A percentile compares a stretch with the other conserved stretches of the same genome.
These are phyloP conservation scores for Stemphylium lycopersici DNA, from an alignment of 2,329 filamentous ascomycete species.

Conservation along the genomic window DNA sequence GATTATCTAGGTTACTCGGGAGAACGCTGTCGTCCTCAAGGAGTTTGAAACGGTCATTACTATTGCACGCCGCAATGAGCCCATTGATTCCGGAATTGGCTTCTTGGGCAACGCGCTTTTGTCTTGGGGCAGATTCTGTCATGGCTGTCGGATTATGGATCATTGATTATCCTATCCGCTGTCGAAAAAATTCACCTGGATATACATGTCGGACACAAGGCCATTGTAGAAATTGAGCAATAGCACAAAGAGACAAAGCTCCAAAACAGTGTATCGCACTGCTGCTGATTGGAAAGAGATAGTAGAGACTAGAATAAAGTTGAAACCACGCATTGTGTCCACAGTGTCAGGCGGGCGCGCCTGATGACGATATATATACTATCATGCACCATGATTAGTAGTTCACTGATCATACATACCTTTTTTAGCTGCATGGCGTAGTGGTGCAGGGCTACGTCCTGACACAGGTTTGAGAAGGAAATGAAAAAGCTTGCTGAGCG, in stretches of 20 bases:
- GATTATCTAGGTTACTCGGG: slow-evolving; percentile 32
- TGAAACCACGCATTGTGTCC: slow-evolving; percentile 4
- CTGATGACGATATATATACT: no score
- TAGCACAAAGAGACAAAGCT: slow-evolving; percentile 21
- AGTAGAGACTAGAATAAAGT: slow-evolving; percentile 13
- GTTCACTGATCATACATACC: no score
- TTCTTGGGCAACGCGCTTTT: slow-evolving; percentile 6
- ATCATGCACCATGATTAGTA: no score
- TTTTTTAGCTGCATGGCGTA: no score
- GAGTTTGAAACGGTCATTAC: slow-evolving; percentile 39
- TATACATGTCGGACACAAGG: slow-evolving; percentile 9
- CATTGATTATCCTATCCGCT: neutral
- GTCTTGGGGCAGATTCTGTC: slow-evolving; percentile 7
- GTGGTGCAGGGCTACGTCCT: no score
- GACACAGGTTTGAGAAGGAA: neutral
- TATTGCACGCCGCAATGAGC: slow-evolving; percentile 33
- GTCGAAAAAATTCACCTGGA: neutral
- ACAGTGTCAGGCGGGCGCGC: no score
- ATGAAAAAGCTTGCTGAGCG: neutral
- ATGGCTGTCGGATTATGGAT: slow-evolving; percentile 2
- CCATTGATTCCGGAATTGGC: slow-evolving; percentile 16
- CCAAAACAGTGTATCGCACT: slow-evolving; percentile 4
- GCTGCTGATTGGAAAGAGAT: neutral
- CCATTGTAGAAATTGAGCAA: slow-evolving; percentile 13
- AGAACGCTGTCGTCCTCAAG: slow-evolving; percentile 32